Evolutionary conservation across 2,329 filamentous ascomycete genomes (phyloP).

Genomic region (Triangularia verruculosa): DNA sequence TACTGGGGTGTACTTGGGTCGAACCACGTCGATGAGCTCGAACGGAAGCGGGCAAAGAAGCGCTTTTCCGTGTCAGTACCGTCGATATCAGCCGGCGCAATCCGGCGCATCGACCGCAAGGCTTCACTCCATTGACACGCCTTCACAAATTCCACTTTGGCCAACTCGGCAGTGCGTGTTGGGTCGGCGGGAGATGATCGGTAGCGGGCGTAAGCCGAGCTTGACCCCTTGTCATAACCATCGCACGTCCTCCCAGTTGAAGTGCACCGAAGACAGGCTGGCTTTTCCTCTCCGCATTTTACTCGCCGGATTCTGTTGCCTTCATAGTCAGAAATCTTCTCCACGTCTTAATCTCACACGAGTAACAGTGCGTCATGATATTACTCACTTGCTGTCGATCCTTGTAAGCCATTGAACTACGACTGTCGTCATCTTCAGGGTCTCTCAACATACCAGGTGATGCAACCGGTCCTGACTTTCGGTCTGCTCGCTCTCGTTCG

Average conservation of each 20-base stretch:
- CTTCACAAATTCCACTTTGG: conserved; percentile 28
- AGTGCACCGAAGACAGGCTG: conserved; percentile 31
- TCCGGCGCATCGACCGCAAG: conserved; percentile 33
- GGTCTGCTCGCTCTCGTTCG: conserved; percentile 38
- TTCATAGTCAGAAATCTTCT: conserved; percentile 35
- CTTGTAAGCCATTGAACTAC: conserved; percentile 15
- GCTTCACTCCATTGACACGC: conserved; percentile 29
- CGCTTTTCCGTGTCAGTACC: conserved; percentile 35
- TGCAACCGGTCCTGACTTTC: conserved; percentile 40
- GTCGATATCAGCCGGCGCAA: conserved; percentile 36
- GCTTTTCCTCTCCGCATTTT: conserved; percentile 34
- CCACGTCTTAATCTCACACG: conserved; percentile 21
- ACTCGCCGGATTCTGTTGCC: conserved; percentile 31
- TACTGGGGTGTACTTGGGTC: conserved; percentile 31
- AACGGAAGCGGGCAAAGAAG: conserved; percentile 37
- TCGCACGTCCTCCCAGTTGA: conserved; percentile 33
- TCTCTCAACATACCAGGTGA: conserved; percentile 36
- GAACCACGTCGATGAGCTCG: conserved; percentile 22
- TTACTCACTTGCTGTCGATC: conserved; percentile 31
- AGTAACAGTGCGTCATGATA: neutral
- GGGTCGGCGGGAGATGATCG: conserved; percentile 11
- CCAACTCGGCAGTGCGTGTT: conserved; percentile 22
- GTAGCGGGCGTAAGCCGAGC: conserved; percentile 16
- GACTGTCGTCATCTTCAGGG: neutral
- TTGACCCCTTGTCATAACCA: conserved; percentile 33